Conservation (phyloP, 768 basidiomycete genomes). For the Bullera alba region DNA sequence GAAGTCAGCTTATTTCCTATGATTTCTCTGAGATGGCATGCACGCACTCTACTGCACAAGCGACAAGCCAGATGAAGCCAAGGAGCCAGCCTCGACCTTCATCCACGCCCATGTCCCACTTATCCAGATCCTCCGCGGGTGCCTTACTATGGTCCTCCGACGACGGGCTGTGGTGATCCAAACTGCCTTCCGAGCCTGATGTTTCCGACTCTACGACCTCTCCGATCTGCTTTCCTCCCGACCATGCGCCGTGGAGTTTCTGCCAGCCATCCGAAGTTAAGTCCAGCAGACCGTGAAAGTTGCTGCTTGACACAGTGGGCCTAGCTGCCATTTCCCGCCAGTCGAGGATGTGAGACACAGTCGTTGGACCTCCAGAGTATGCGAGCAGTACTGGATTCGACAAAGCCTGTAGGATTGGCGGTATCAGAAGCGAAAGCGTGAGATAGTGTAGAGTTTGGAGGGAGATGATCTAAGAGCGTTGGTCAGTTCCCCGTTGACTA, state of each 20-base stretch:
- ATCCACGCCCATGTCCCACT: conserved; percentile 67
- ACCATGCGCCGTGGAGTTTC: conserved; percentile 68
- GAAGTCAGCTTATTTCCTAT: background rate
- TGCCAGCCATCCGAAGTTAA: conserved; percentile 50
- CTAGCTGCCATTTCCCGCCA: conserved; percentile 92
- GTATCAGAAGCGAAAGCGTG: conserved; percentile 71
- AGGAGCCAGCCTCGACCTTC: conserved; percentile 84
- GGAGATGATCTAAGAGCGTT: conserved; percentile 74
- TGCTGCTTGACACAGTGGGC: conserved; percentile 59
- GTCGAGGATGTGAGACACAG: conserved; percentile 63
- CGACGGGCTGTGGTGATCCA: too few relatives aligned
- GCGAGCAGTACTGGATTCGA: conserved; percentile 48
- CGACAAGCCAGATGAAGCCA: conserved; percentile 74
- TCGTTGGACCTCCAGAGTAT: conserved; percentile 41
- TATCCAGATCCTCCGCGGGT: conserved; percentile 26
- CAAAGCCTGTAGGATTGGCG: conserved; percentile 67
- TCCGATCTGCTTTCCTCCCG: conserved; percentile 68
- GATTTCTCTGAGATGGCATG: background rate
- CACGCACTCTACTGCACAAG: conserved; percentile 78
- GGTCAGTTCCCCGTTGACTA: background rate
- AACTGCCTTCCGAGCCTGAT: too few relatives aligned
- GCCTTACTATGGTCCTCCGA: too few relatives aligned
- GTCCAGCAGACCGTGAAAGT: conserved; percentile 1
- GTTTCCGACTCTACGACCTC: conserved; percentile 54
- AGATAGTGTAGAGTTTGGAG: conserved; percentile 92